Base-by-base conservation (phyloP, 164 flowering plant species). In the Dillenia turbinata region DNA sequence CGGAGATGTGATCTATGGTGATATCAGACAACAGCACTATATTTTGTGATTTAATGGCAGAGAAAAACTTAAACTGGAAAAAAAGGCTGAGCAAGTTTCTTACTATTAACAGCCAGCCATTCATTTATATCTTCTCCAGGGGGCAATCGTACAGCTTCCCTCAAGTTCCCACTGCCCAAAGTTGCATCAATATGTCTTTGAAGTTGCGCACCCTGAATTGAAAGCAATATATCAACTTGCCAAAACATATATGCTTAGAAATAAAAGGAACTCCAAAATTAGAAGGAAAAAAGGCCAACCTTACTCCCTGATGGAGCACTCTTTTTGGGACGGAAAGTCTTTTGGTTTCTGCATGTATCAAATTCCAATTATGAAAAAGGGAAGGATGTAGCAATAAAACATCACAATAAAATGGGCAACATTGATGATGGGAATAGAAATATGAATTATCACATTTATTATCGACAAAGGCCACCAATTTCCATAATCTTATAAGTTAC, bases 71-170 rank as follows among this genome's bases (percentile, higher is more conserved):
- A 19, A 1, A 19, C 22, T 19, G 22, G 22, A 19, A 1, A 19
- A 19, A 19, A 19, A 19, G 1, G 22, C 22, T 19, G 22, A 33
- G 40, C 9, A 26, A 26, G 60, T 43, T 15, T 19, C 64, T 59
- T 75, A 87, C 93, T 80, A 68, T 85, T 87, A 12, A 87, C 86
- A 10, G 93, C 93, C 63, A 87, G 75, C 93, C 93, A 87, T 57
- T 87, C 93, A 57, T 85, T 74, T 12, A 64, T 70, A 65, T 87
- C 93, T 69, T 87, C 93, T 49, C 93, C 93, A 22, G 86, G 88
- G 13, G 93, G 93, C 40, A 87, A 71, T 40, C 70, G 49, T 12
- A 87, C 93, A 3, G 90, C 90, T 71, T 87, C 93, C 70, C 85
- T 85, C 73, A 87, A 71, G 66, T 87, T 87, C 6, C 93, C 93